Evolutionary conservation across 345 rosid species (phyloP).

Genomic region (Balakata baccata): DNA sequence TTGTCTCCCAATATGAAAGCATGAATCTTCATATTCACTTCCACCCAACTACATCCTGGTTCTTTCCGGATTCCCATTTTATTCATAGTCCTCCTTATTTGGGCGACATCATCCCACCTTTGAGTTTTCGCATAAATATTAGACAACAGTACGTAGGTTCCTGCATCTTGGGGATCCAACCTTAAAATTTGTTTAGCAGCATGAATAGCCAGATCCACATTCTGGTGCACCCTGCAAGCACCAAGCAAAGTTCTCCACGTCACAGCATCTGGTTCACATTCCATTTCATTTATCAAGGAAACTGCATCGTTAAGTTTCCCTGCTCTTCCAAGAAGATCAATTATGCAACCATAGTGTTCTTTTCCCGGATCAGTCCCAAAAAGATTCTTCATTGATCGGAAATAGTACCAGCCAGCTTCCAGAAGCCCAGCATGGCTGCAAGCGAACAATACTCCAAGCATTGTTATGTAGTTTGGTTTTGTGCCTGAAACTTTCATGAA

Average conservation of each 20-base stretch:
- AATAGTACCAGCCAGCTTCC: slow-evolving; percentile 55
- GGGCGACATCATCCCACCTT: slow-evolving; percentile 60
- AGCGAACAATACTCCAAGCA: slow-evolving; percentile 65
- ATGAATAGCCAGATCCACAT: slow-evolving; percentile 49
- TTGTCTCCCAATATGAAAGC: slow-evolving; percentile 58
- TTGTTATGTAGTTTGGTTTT: slow-evolving; percentile 57
- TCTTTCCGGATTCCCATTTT: slow-evolving; percentile 50
- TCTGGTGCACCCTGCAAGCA: slow-evolving; percentile 59
- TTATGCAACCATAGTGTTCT: slow-evolving; percentile 70
- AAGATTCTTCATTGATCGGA: slow-evolving; percentile 57
- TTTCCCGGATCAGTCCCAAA: slow-evolving; percentile 59
- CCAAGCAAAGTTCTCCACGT: slow-evolving; percentile 65
- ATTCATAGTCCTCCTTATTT: slow-evolving; percentile 47
- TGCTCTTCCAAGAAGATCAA: slow-evolving; percentile 75
- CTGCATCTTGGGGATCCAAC: slow-evolving; percentile 58
- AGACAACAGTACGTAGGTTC: slow-evolving; percentile 59
- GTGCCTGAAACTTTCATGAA: slow-evolving; percentile 47
- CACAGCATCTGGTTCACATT: slow-evolving; percentile 57
- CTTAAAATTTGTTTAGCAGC: slow-evolving; percentile 57
- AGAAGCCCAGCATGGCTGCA: slow-evolving; percentile 73
- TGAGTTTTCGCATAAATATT: slow-evolving; percentile 67
- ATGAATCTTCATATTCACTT: slow-evolving; percentile 59
- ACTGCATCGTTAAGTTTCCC: slow-evolving; percentile 64
- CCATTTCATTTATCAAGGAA: slow-evolving; percentile 55
- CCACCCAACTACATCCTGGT: slow-evolving; percentile 79